These are phyloP conservation scores for Fusarium sp. DNA, from an alignment of 2,329 filamentous ascomycete genomes.

Conservation along the genomic window DNA sequence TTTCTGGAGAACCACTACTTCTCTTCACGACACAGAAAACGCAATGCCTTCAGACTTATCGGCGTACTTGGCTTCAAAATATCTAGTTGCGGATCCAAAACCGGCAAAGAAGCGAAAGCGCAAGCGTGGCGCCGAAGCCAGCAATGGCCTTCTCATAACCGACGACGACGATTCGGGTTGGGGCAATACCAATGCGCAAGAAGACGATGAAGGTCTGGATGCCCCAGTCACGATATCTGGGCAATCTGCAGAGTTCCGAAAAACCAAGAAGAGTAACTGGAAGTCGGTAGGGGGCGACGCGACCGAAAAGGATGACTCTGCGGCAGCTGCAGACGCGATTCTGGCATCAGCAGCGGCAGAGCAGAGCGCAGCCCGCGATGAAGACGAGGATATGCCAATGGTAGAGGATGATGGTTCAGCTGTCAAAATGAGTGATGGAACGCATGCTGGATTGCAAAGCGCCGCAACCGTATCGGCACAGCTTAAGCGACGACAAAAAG, in stretches of 20 bases:
- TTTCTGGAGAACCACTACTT: background rate
- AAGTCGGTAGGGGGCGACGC: constrained; percentile 69
- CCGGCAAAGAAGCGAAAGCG: constrained; percentile 72
- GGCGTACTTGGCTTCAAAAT: constrained; percentile 90
- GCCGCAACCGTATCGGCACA: constrained; percentile 81
- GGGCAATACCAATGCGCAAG: constrained; percentile 52
- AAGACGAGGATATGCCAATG: constrained; percentile 62
- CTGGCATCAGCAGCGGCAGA: constrained; percentile 78
- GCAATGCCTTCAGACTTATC: constrained; percentile 72
- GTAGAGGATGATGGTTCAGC: constrained; percentile 60
- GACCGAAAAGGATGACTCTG: constrained; percentile 55
- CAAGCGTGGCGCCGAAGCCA: constrained; percentile 59
- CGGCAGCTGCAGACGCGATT: constrained; percentile 80
- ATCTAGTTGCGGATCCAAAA: constrained; percentile 73
- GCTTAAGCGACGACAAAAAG: constrained; percentile 72
- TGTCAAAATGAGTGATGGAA: constrained; percentile 85
- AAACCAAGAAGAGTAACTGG: constrained; percentile 83
- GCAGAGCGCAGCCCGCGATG: constrained; percentile 61
- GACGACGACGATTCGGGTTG: constrained; percentile 71
- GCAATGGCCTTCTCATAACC: constrained; percentile 71
- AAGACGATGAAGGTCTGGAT: constrained; percentile 67
- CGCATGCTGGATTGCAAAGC: constrained; percentile 86
- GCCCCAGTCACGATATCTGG: constrained; percentile 61
- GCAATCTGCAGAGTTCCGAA: constrained; percentile 72
- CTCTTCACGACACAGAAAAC: background rate